These are phyloP conservation scores for Nematocida sp. DNA, from an alignment of 371 early-diverging fungal species.

Conservation along the genomic window DNA sequence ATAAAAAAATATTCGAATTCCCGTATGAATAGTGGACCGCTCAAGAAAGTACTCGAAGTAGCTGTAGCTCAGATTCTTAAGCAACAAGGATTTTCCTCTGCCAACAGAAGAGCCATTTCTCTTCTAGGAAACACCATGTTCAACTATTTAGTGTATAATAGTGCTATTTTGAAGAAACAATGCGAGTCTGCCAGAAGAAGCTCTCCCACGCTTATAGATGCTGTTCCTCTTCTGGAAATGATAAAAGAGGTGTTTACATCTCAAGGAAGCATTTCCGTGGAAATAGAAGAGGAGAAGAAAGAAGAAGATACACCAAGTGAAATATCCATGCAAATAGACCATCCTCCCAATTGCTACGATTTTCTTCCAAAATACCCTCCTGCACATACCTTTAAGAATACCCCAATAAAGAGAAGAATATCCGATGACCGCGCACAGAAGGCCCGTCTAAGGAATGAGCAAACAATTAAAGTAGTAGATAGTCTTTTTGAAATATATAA, in stretches of 20 bases:
- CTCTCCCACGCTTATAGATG: constrained; percentile 20
- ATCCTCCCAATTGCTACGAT: constrained; percentile 65
- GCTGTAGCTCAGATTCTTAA: constrained; percentile 22
- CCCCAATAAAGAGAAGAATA: constrained; percentile 51
- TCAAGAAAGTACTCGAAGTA: not conserved
- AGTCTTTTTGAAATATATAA: constrained; percentile 60
- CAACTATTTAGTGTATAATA: constrained; percentile 15
- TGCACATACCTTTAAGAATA: constrained; percentile 64
- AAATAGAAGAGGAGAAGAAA: not conserved
- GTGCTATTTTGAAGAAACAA: constrained; percentile 26
- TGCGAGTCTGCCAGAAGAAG: constrained; percentile 31
- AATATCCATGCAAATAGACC: constrained; percentile 57
- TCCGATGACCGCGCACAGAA: constrained; percentile 53
- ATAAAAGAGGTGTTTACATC: constrained; percentile 4
- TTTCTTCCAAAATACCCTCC: constrained; percentile 67
- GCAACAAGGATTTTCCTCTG: constrained; percentile 16
- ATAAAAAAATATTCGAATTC: constrained; percentile 43
- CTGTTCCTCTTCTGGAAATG: not conserved
- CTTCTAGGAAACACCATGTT: constrained; percentile 16
- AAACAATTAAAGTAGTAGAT: constrained; percentile 61
- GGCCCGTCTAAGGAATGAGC: constrained; percentile 64
- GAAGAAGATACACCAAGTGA: constrained; percentile 6
- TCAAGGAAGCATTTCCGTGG: not conserved
- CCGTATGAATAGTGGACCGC: constrained; percentile 11
- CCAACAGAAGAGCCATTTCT: constrained; percentile 22